Base-by-base conservation (phyloP, 2,329 filamentous ascomycete genomes). In the Fusarium chuoi region DNA sequence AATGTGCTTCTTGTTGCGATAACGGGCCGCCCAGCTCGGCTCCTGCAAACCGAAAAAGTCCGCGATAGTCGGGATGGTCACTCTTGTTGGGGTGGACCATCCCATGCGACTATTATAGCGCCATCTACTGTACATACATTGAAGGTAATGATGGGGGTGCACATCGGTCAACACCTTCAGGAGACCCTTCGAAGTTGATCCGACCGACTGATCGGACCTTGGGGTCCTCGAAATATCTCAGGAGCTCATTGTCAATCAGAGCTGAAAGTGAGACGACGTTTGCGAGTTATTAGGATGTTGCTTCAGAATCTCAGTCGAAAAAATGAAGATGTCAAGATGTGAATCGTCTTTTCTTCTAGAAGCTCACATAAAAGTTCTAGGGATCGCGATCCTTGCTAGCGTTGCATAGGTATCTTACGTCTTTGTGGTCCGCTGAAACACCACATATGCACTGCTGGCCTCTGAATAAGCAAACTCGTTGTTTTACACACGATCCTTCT, bases 351-450 rank as follows among this genome's bases (percentile, higher is more conserved):
- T 61, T 52, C 51, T 75, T 64, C 60, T 38, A 70, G 68, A 73
- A 69, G 49, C n/a, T 35, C 30, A 33, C 46, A 57, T 77, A 48
- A 57, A 54, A 72, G 44, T 36, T 49, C 42, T 38, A 63, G 46
- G 66, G 69, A 75, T 62, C 24, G 57, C 18, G 22, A 77, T 65
- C 76, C 76, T 52, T 78, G 67, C 76, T 78, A 78, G 68, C 62
- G 74, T 30, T 42, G 12, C 33, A 36, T 36, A n/a, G n/a, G n/a
- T n/a, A 9, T 55, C 38, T 66, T 49, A 62, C 51, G 49, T 46
- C 49, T 59, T 61, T 68, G 56, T 66, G 58, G 68, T 44, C n/a
- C 62, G 12, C 38, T 38, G 35, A 35, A 42, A 28, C 24, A 54
- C 35, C 14, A 28, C 26, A 24, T 35, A 20, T n/a, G 28, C 18